These are phyloP conservation scores for Elongisporangium anandrum DNA, from an alignment of 352 stramenopile genomes.

Conservation along the genomic window DNA sequence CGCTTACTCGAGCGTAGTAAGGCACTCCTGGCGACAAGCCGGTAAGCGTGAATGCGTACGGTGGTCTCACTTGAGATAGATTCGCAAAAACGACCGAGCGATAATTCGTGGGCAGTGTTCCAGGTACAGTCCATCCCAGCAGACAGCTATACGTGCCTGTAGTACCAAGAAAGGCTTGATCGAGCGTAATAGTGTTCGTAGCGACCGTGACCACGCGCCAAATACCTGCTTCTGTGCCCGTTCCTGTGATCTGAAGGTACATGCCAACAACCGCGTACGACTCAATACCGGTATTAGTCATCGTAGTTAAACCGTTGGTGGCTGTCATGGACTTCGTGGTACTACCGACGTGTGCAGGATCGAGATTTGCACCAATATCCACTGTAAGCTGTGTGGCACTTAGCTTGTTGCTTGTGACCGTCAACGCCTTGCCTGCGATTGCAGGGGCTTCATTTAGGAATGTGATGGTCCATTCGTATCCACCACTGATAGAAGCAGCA, in stretches of 20 bases:
- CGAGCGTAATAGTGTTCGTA: slow-evolving; percentile 50
- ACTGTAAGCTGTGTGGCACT: slow-evolving; percentile 17
- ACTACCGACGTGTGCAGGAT: slow-evolving; percentile 44
- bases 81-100: slow-evolving; percentile 28
- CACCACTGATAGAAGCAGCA: slow-evolving; percentile 16
- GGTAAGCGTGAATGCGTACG: slow-evolving; percentile 49
- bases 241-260: slow-evolving; percentile 43
- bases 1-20: slow-evolving; percentile 88
- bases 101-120: slow-evolving; percentile 46
- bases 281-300: slow-evolving; percentile 35
- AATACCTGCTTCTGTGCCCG: slow-evolving; percentile 25
- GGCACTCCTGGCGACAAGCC: slow-evolving; percentile 63
- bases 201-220: slow-evolving; percentile 43
- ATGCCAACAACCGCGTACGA: slow-evolving; percentile 37
- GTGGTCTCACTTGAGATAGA: not conserved
- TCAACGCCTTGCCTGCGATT: slow-evolving; percentile 30
- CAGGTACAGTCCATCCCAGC: slow-evolving; percentile 66
- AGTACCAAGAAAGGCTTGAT: slow-evolving; percentile 29
- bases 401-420: slow-evolving; percentile 34
- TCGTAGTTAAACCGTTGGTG: slow-evolving; percentile 19
- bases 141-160: slow-evolving; percentile 30
- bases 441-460: slow-evolving; percentile 60
- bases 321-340: slow-evolving; percentile 23
- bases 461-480: slow-evolving; percentile 77
- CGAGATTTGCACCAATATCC: slow-evolving; percentile 36